Conservation (phyloP, 371 early-diverging fungal species). For the Zancudomyces culisetae region DNA sequence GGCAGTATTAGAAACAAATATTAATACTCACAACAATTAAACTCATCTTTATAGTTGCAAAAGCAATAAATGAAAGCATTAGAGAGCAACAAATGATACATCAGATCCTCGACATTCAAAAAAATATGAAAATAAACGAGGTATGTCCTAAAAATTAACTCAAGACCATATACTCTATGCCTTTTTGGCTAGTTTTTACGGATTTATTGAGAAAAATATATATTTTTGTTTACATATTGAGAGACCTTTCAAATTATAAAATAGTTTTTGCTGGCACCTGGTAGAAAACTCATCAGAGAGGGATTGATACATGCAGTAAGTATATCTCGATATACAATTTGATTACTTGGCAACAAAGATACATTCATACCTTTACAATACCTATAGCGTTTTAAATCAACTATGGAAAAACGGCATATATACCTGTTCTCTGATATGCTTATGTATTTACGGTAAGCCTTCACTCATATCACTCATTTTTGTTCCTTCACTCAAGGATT, state of each 20-base stretch:
- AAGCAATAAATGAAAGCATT: conserved; percentile 51
- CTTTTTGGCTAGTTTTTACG: conserved; percentile 4
- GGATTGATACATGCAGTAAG: conserved; percentile 47
- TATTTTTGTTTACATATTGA: no score
- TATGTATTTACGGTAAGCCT: conserved; percentile 26
- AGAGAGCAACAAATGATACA: conserved; percentile 48
- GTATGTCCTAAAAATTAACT: conserved; percentile 24
- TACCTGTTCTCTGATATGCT: conserved; percentile 54
- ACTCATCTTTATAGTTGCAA: conserved; percentile 31
- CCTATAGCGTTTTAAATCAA: conserved; percentile 1
- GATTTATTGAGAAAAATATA: no score
- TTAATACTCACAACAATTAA: conserved; percentile 7
- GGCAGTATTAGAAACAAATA: conserved; percentile 20
- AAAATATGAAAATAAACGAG: conserved; percentile 27
- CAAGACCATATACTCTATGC: neutral
- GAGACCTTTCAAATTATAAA: no score
- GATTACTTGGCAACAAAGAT: neutral
- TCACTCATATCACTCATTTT: no score
- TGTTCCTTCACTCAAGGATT: no score
- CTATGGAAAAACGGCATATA: conserved; percentile 24
- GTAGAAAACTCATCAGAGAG: conserved; percentile 34
- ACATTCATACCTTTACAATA: neutral
- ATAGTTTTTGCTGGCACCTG: conserved; percentile 36
- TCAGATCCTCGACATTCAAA: conserved; percentile 44
- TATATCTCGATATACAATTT: conserved; percentile 37